A percentile compares a stretch with the other conserved stretches of the same genome.
Conservation (phyloP, 2,329 filamentous ascomycete genomes). For the Myrmaecium sp. region DNA sequence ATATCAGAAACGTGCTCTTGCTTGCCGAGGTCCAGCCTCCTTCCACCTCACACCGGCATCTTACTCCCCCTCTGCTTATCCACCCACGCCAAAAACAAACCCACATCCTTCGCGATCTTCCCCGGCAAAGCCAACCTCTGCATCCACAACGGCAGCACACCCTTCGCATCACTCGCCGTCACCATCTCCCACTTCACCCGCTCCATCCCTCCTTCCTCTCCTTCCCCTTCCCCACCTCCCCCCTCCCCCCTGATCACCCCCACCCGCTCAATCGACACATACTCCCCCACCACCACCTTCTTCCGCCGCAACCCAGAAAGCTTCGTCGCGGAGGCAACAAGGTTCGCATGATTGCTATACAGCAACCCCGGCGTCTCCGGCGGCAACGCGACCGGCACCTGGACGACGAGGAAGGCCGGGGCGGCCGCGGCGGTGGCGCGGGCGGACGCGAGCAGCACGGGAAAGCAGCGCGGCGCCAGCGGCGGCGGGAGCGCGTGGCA, state of each 20-base stretch:
- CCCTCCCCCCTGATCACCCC: no score
- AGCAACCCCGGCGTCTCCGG: conserved; percentile 12
- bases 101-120: conserved; percentile 54
- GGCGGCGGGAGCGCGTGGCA: conserved; percentile 43
- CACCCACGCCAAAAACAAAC: conserved; percentile 47
- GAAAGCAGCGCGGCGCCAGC: conserved; percentile 49
- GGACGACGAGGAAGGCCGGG: conserved; percentile 16
- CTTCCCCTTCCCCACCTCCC: conserved; percentile 21
- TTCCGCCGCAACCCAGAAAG: conserved; percentile 10
- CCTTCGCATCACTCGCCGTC: conserved; percentile 54
- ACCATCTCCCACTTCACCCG: conserved; percentile 62
- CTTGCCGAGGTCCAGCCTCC: background rate
- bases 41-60: background rate
- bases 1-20: no score
- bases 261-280: conserved; percentile 49
- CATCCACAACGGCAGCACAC: conserved; percentile 45
- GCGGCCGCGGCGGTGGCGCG: conserved; percentile 5
- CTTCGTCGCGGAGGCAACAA: conserved; percentile 1
- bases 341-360: conserved; percentile 12
- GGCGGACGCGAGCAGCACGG: conserved; percentile 45
- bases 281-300: conserved; percentile 39
- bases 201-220: conserved; percentile 5
- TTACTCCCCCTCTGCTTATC: background rate
- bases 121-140: conserved; percentile 48
- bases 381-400: conserved; percentile 19